phyloP scores from a whole-genome alignment of 1,284 basidiomycete genomes.

The Cutaneotrichosporon dermatis region DNA sequence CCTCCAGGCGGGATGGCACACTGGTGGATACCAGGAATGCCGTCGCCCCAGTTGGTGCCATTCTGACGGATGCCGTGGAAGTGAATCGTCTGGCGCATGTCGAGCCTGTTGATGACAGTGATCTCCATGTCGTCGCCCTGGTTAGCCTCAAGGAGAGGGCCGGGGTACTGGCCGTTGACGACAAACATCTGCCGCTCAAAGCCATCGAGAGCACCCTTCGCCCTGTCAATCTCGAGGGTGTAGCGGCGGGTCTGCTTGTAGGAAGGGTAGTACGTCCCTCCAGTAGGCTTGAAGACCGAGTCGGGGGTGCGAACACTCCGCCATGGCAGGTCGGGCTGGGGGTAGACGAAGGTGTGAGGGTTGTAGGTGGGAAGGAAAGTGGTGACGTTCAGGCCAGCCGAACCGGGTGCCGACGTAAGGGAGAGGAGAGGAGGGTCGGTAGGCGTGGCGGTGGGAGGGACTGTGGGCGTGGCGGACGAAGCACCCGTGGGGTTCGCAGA shows the following conservation, averaged over 20 bases:
- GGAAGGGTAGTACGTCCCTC: not conserved
- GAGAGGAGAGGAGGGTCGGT: not conserved
- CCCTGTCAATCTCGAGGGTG: conserved; percentile 8
- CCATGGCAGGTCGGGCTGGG: conserved; percentile 12
- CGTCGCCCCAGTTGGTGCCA: conserved; percentile 30
- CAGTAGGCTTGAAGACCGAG: conserved; percentile 2
- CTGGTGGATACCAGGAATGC: conserved; percentile 39
- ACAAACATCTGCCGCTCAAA: conserved; percentile 13
- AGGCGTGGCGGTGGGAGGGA: not conserved
- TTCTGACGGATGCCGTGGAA: conserved; percentile 40
- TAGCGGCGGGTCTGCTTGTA: conserved; percentile 1
- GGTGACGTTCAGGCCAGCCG: not conserved
- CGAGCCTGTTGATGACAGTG: conserved; percentile 30
- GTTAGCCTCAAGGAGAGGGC: conserved; percentile 35
- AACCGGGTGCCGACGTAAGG: not conserved
- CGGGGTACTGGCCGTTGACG: conserved; percentile 22
- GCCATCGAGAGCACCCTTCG: conserved; percentile 10
- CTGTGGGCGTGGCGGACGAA: not conserved
- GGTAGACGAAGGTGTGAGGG: conserved; percentile 4
- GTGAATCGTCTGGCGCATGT: conserved; percentile 27
- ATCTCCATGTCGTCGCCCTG: conserved; percentile 33
- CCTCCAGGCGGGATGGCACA: conserved; percentile 55
- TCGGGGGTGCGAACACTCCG: not conserved
- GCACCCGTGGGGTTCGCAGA: not conserved
- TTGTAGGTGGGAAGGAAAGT: not conserved